Evolutionary conservation across 2,329 filamentous ascomycete genomes (phyloP), one percentile per base, ranked within the genome.

Genomic region (Aureobasidium sp.): DNA sequence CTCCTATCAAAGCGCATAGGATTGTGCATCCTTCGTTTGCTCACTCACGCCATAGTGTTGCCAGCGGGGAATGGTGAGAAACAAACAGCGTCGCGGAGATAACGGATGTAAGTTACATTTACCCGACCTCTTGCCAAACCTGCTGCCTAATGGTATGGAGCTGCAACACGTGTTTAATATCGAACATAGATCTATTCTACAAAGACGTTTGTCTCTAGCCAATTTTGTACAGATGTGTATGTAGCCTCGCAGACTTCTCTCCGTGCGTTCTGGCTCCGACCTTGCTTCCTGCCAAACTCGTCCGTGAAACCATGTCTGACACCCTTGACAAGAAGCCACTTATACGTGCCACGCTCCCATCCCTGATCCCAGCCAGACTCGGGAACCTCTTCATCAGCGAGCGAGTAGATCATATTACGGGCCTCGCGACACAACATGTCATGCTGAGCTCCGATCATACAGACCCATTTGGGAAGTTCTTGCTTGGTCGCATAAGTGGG

Each of bases 371-470:
- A 42, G 2, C 52, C 52, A 31, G 34, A 17, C 15, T 56, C 52
- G 15, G 41, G 22, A 15, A 44, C 27, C 7, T 27, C 52, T 22
- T 56, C 37, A 5, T 22, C 52, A 7, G 52, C 52, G 6, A 56
- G 37, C 37, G 37, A 42, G n/a, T 42, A 58, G 25, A 58, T 58
- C 55, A 58, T 58, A 11, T 58, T 25, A 15, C 55, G 39, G n/a
- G 52, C 20, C 20, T 56, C 52, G 14, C 52, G 52, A 44, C 52
- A 56, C 3, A 56, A 25, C 37, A 58, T 45, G 34, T 58, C 55
- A 25, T 58, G 55, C 29, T 58, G 55, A 37, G 55, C 55, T 34
- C 41, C 55, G 7, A 58, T 58, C 55, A 58, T 9, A 36, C 55
- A 58, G 5, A 58, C 22, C 41, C 42, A 58, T 9, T 58, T 15